Percentiles rank a stretch among this genome's conserved stretches.
Evolutionary conservation across 805 yeast species (phyloP).

Genomic region (Allodekkera sacchari): DNA sequence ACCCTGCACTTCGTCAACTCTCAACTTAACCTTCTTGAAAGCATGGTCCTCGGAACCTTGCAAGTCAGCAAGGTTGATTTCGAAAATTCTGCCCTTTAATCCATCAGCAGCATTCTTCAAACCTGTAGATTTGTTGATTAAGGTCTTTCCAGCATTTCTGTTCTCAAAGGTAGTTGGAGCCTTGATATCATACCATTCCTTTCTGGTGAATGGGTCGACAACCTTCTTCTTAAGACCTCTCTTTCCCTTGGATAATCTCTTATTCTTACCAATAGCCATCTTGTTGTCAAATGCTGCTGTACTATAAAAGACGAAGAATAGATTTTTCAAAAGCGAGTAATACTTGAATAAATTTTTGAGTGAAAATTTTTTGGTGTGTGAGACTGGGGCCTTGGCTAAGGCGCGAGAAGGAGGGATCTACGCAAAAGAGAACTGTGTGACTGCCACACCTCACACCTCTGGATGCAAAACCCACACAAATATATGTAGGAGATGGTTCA

Average conservation of each 20-base stretch:
- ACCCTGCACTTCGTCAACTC: slow-evolving; percentile 99
- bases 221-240: slow-evolving; percentile 99
- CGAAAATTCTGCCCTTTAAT: slow-evolving; percentile 95
- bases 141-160: slow-evolving; percentile 98
- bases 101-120: slow-evolving; percentile 96
- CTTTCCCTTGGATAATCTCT: slow-evolving; percentile 83
- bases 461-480: too few relatives aligned
- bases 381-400: too few relatives aligned
- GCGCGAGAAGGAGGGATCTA: too few relatives aligned
- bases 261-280: slow-evolving; percentile 59
- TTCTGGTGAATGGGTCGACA: slow-evolving; percentile 98
- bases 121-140: slow-evolving; percentile 98
- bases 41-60: slow-evolving; percentile 99
- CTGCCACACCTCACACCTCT: too few relatives aligned
- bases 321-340: neutral
- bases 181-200: slow-evolving; percentile 97
- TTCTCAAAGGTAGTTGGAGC: slow-evolving; percentile 98
- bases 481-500: too few relatives aligned
- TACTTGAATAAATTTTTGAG: neutral
- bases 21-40: slow-evolving; percentile 92
- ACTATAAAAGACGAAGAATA: slow-evolving; percentile 4
- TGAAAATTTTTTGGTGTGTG: too few relatives aligned
- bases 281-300: slow-evolving; percentile 18
- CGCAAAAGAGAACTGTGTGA: too few relatives aligned
- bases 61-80: slow-evolving; percentile 92